Evolutionary conservation across 345 rosid genomes (phyloP), one percentile per base, ranked within the genome.

Genomic region (Eutrema heterophyllum): DNA sequence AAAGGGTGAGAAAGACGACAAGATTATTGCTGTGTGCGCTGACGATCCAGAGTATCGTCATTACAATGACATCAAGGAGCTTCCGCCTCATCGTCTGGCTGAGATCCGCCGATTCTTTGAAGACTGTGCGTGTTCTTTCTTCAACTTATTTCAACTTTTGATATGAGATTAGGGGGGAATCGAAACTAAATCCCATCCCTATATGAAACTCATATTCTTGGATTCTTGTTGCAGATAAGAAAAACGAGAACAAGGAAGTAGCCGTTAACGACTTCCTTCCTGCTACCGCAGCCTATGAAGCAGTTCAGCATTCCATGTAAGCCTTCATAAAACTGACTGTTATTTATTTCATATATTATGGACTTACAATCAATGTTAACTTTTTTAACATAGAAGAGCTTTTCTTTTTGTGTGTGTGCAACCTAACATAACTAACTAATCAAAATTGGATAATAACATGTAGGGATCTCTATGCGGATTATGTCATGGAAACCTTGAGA

Each of bases 1-100:
- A 21, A 75, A 96, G 99, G 99, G 98, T 24, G 99, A 96, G 89
- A 96, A 92, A 87, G 99, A 96, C 77, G 97, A 96, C 86, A 96
- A 96, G 80, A 96, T 96, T 26, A 92, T 96, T 78, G 99, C 99
- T 48, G 99, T 96, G 16, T 96, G 98, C 46, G 99, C 97, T 70
- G 99, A 96, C 51, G 99, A 96, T 75, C 99, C 99, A 0, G 99
- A 96, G 79, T 96, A 92, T 71, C 89, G 92, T 33, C 89, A 96
- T 83, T 96, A 74, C 83, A 87, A 85, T 66, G 99, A 92, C 68
- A 92, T 96, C 73, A 96, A 83, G 64, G 91, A 96, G 59, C 88
- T 96, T 72, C 92, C 99, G 3, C 99, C 99, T 68, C 99, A 96
- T 77, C 99, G 99, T 46, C 71, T 92, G 78, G 91, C 96, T 76